These are phyloP conservation scores for Eustoma russellianum DNA, from an alignment of 257 asterid species.

Conservation along the genomic window DNA sequence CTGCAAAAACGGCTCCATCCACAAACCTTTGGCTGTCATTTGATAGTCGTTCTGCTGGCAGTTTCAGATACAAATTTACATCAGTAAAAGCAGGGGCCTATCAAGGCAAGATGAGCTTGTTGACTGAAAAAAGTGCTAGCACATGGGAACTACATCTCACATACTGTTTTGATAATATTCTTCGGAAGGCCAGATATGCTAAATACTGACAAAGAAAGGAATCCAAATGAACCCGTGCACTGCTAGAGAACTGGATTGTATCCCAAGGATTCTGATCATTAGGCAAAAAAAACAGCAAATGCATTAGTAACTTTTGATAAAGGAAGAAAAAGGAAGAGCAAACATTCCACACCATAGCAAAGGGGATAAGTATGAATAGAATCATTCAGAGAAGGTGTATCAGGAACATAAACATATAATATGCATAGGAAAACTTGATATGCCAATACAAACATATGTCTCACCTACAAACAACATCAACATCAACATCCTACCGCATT, in stretches of 20 bases:
- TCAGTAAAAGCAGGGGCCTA: slow-evolving; percentile 9
- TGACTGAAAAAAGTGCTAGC: slow-evolving; percentile 4
- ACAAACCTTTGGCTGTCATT: slow-evolving; percentile 46
- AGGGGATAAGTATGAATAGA: no score
- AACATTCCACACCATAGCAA: no score
- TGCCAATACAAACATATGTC: no score
- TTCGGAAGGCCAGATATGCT: slow-evolving; percentile 82
- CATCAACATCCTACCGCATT: no score
- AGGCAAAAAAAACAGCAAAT: slow-evolving; percentile 7
- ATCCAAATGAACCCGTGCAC: slow-evolving; percentile 65
- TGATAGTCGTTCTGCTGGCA: slow-evolving; percentile 62
- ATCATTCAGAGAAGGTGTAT: no score
- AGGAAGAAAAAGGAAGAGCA: no score
- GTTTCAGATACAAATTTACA: slow-evolving; percentile 16
- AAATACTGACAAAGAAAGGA: slow-evolving; percentile 89
- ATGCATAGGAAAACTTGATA: no score
- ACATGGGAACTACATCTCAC: slow-evolving; percentile 13
- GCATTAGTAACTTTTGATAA: neutral
- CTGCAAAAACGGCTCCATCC: slow-evolving; percentile 93
- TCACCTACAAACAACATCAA: no score
- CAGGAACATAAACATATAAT: no score
- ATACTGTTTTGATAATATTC: slow-evolving; percentile 82
- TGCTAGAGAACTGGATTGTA: slow-evolving; percentile 74
- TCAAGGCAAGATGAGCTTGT: slow-evolving; percentile 1
- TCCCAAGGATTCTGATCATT: slow-evolving; percentile 96